Conservation (phyloP, 2,329 filamentous ascomycete genomes). For the Aspergillus carbonarius region DNA sequence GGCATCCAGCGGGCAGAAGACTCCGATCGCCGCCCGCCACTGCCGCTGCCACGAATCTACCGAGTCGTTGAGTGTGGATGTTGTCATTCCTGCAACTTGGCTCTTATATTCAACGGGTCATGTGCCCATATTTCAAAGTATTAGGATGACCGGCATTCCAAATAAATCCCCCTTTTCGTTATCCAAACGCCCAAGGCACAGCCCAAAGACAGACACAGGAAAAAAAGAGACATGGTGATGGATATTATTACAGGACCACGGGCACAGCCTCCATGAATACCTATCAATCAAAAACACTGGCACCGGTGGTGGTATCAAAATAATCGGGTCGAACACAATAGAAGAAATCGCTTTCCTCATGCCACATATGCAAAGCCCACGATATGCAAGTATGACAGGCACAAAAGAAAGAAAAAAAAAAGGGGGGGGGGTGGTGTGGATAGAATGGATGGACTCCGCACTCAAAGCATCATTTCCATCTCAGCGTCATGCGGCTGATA, state of each 20-base stretch:
- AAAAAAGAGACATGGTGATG: not conserved
- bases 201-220: slow-evolving; percentile 7
- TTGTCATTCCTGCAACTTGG: too few relatives aligned
- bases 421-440: slow-evolving; percentile 10
- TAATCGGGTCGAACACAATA: slow-evolving; percentile 13
- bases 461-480: slow-evolving; percentile 33
- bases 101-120: not conserved
- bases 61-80: too few relatives aligned
- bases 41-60: too few relatives aligned
- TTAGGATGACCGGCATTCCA: not conserved
- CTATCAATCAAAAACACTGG: slow-evolving; percentile 6
- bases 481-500: slow-evolving; percentile 30
- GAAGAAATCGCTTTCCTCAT: slow-evolving; percentile 18
- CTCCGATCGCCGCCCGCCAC: not conserved
- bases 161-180: not conserved
- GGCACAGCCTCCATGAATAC: not conserved
- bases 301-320: slow-evolving; percentile 23
- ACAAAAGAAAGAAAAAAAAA: slow-evolving; percentile 12
- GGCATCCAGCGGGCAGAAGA: not conserved
- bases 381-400: slow-evolving; percentile 9
- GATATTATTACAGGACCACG: not conserved
- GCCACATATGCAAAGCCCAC: slow-evolving; percentile 23
- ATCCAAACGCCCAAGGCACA: not conserved
- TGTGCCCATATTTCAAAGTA: not conserved
- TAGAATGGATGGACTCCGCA: not conserved